These are phyloP conservation scores for Salix purpurea DNA, from an alignment of 345 rosid species.

Conservation along the genomic window DNA sequence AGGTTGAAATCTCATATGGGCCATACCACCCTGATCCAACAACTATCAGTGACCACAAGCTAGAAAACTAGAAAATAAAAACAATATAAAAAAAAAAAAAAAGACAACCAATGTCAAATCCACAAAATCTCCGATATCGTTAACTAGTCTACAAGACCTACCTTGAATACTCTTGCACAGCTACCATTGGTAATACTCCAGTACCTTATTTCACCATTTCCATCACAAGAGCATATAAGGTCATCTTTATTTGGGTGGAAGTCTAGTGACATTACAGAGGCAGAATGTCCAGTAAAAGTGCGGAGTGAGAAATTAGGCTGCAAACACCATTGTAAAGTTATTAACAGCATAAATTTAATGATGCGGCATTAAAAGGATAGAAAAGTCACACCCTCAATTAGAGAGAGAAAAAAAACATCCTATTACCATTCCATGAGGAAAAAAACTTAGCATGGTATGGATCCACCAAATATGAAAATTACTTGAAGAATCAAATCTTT, in stretches of 20 bases:
- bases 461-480: neutral
- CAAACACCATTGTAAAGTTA: conserved; percentile 23
- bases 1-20: conserved; percentile 89
- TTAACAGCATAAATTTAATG: neutral
- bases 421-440: neutral
- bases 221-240: conserved; percentile 91
- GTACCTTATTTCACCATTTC: conserved; percentile 83
- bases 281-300: conserved; percentile 72
- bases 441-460: neutral
- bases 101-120: neutral
- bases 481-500: neutral
- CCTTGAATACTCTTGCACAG: conserved; percentile 76
- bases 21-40: conserved; percentile 67
- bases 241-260: conserved; percentile 91
- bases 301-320: conserved; percentile 88
- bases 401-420: neutral
- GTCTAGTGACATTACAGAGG: conserved; percentile 72
- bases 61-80: neutral
- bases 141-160: conserved; percentile 20
- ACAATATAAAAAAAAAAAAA: too few species aligned
- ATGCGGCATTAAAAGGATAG: neutral
- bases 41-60: neutral
- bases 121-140: neutral
- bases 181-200: conserved; percentile 89
- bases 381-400: neutral